A percentile compares a stretch with the other conserved stretches of the same genome.
Evolutionary conservation across 1,284 basidiomycete species (phyloP).

Genomic region (Xanthoconium separans): DNA sequence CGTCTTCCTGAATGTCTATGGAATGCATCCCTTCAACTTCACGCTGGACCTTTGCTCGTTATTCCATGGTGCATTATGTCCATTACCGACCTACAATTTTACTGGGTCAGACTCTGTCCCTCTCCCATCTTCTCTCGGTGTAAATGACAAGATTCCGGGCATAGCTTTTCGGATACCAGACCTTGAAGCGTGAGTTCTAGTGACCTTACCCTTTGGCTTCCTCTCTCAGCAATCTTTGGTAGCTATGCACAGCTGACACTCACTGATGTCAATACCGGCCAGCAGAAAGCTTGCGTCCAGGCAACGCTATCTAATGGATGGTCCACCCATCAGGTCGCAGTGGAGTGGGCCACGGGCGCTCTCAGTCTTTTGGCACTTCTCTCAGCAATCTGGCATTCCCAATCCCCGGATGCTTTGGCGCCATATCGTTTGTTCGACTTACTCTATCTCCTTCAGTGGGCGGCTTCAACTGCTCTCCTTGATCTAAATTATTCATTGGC

Average conservation of each 20-base stretch:
- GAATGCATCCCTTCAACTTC: constrained; percentile 72
- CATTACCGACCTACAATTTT: constrained; percentile 85
- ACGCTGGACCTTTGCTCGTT: constrained; percentile 79
- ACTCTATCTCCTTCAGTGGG: constrained; percentile 79
- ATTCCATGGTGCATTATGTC: constrained; percentile 79
- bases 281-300: constrained; percentile 86
- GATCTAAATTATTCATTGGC: constrained; percentile 85
- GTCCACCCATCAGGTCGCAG: constrained; percentile 73
- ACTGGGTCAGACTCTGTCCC: constrained; percentile 76
- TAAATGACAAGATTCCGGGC: constrained; percentile 61
- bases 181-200: constrained; percentile 64
- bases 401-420: constrained; percentile 45
- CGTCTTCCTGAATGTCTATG: constrained; percentile 81
- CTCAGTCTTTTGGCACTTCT: constrained; percentile 69
- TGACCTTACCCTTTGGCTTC: background rate
- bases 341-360: constrained; percentile 76
- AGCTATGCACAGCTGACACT: constrained; percentile 78
- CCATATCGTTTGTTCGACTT: constrained; percentile 78
- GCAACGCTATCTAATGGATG: constrained; percentile 90
- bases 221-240: constrained; percentile 8
- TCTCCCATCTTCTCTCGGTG: constrained; percentile 60
- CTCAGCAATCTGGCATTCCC: constrained; percentile 67
- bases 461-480: constrained; percentile 76
- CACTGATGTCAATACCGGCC: constrained; percentile 62
- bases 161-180: constrained; percentile 91